Percentiles rank a stretch among this genome's conserved stretches.
Conservation (phyloP, 2,329 filamentous ascomycete species). For the Neodidymelliopsis sp. region DNA sequence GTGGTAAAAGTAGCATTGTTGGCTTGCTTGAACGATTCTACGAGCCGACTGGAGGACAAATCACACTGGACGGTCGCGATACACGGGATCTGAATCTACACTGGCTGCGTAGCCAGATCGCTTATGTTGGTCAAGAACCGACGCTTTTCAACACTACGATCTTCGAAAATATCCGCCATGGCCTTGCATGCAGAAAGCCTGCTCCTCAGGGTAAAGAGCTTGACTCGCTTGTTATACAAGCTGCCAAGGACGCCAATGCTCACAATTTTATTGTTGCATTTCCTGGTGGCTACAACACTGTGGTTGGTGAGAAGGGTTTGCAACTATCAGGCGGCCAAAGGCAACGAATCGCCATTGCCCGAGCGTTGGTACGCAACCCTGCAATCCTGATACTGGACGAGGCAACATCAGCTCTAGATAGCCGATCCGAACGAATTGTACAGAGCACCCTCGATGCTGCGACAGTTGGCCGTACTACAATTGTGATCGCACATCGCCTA, state of each 20-base stretch:
- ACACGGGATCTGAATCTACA: slow-evolving; percentile 51
- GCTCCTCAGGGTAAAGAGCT: too few species aligned
- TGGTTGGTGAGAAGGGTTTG: slow-evolving; percentile 77
- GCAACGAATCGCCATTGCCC: slow-evolving; percentile 71
- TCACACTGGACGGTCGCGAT: slow-evolving; percentile 74
- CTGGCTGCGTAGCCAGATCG: slow-evolving; percentile 72
- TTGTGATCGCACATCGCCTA: slow-evolving; percentile 52
- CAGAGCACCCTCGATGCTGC: not conserved
- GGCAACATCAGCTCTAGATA: not conserved
- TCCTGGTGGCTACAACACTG: slow-evolving; percentile 76
- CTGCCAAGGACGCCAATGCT: slow-evolving; percentile 69
- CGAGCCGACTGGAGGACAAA: slow-evolving; percentile 74
- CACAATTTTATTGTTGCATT: slow-evolving; percentile 84
- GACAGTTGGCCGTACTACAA: slow-evolving; percentile 42
- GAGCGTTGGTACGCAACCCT: slow-evolving; percentile 29
- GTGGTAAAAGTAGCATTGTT: slow-evolving; percentile 90
- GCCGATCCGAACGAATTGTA: slow-evolving; percentile 42
- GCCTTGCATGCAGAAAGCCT: slow-evolving; percentile 26
- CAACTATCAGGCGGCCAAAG: slow-evolving; percentile 75
- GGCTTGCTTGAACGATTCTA: slow-evolving; percentile 93
- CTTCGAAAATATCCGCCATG: slow-evolving; percentile 57
- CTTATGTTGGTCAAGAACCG: slow-evolving; percentile 60
- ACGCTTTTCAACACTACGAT: slow-evolving; percentile 55
- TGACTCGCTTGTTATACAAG: too few species aligned
- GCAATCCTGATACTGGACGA: slow-evolving; percentile 17